Evolutionary conservation across 805 yeast species (phyloP).

Genomic region (Wickerhamiella qilinensis): DNA sequence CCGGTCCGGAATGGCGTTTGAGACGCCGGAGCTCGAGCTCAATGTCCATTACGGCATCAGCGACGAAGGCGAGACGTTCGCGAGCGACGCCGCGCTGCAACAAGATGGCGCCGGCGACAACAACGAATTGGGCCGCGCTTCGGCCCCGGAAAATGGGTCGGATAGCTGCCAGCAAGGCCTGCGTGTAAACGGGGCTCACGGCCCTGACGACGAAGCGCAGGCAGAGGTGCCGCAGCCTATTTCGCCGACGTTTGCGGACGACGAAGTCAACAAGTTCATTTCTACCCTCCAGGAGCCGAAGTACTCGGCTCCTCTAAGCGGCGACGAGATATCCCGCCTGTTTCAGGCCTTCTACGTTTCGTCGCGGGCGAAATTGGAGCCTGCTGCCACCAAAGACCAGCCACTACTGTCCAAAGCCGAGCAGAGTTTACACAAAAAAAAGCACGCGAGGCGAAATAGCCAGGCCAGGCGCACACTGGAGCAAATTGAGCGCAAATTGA

Average conservation of each 20-base stretch:
- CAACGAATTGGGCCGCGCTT: neutral
- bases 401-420: slow-evolving; percentile 19
- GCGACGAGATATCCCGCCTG: slow-evolving; percentile 24
- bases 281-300: slow-evolving; percentile 23
- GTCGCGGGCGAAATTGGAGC: slow-evolving; percentile 17
- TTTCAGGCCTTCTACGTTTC: slow-evolving; percentile 26
- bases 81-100: neutral
- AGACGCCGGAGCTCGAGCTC: neutral
- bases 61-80: neutral
- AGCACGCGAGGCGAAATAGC: slow-evolving; percentile 6
- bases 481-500: slow-evolving; percentile 23
- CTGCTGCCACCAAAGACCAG: slow-evolving; percentile 9
- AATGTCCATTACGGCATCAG: neutral
- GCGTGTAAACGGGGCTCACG: neutral
- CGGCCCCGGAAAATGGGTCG: neutral
- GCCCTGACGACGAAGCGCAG: neutral
- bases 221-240: neutral
- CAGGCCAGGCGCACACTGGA: slow-evolving; percentile 19
- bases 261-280: slow-evolving; percentile 15
- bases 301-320: slow-evolving; percentile 22
- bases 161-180: neutral
- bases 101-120: neutral
- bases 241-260: slow-evolving; percentile 2
- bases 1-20: neutral
- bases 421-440: slow-evolving; percentile 19